Evolutionary conservation across 2,329 filamentous ascomycete genomes (phyloP).

Genomic region (Xylaria sp.): DNA sequence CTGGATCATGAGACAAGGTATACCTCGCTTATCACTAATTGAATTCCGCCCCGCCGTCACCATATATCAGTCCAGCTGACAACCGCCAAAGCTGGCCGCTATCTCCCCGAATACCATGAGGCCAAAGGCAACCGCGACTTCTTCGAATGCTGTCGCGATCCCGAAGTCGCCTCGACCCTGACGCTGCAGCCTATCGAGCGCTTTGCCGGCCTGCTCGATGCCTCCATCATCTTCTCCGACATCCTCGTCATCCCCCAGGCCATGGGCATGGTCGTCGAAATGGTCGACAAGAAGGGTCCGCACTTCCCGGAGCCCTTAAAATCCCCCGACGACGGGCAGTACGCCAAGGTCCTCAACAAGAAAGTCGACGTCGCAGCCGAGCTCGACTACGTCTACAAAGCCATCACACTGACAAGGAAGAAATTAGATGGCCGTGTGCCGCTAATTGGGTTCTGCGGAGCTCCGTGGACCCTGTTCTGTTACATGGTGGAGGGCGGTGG

Average conservation of each 20-base stretch:
- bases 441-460: slow-evolving; percentile 94
- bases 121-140: slow-evolving; percentile 93
- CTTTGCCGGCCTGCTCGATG: slow-evolving; percentile 89
- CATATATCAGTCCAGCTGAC: slow-evolving; percentile 17
- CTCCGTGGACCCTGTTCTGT: slow-evolving; percentile 95
- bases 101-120: slow-evolving; percentile 97
- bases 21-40: slow-evolving; percentile 38
- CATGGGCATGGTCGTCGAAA: slow-evolving; percentile 98
- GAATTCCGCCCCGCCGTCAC: not conserved
- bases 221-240: slow-evolving; percentile 98
- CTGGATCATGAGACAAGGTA: slow-evolving; percentile 99
- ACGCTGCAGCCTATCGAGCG: slow-evolving; percentile 96
- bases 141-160: slow-evolving; percentile 95
- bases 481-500: slow-evolving; percentile 99
- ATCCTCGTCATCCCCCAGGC: slow-evolving; percentile 98
- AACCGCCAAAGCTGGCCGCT: slow-evolving; percentile 82
- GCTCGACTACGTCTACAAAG: slow-evolving; percentile 94
- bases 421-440: slow-evolving; percentile 91
- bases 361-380: slow-evolving; percentile 86
- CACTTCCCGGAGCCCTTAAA: slow-evolving; percentile 89
- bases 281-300: slow-evolving; percentile 97
- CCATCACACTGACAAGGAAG: slow-evolving; percentile 88
- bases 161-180: slow-evolving; percentile 91
- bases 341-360: slow-evolving; percentile 77
- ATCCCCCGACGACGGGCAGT: slow-evolving; percentile 85